Evolutionary conservation across 306 rosid species (phyloP).

Genomic region (Casuarina cunninghamiana): DNA sequence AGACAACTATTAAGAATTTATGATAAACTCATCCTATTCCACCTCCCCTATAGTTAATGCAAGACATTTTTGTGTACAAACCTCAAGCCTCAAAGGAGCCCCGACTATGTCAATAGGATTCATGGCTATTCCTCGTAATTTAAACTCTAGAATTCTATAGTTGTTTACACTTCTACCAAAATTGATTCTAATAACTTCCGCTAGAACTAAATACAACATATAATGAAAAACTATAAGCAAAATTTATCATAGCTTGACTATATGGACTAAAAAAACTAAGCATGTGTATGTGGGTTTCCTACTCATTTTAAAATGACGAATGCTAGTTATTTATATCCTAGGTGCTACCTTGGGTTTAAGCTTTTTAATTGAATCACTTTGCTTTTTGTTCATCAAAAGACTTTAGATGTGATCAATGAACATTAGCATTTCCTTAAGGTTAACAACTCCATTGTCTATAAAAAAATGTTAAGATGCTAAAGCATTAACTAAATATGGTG

Average conservation of each 20-base stretch:
- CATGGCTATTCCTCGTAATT: constrained; percentile 29
- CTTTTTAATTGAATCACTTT: neutral
- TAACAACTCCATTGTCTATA: too few species aligned
- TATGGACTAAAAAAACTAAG: neutral
- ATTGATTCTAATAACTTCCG: neutral
- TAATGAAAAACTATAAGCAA: neutral
- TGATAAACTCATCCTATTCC: neutral
- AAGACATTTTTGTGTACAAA: constrained; percentile 21
- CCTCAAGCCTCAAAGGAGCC: constrained; percentile 44
- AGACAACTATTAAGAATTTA: neutral
- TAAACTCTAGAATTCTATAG: neutral
- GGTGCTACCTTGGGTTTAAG: neutral
- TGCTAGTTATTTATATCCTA: neutral
- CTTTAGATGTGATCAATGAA: too few species aligned
- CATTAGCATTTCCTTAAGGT: too few species aligned
- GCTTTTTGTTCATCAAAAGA: too few species aligned
- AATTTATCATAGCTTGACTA: neutral
- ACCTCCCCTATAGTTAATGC: neutral
- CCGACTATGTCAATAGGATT: constrained; percentile 20
- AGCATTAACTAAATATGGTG: too few species aligned
- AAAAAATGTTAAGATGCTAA: too few species aligned
- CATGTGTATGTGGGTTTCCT: neutral
- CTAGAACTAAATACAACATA: neutral
- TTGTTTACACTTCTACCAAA: neutral
- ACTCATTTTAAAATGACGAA: neutral